phyloP scores from a whole-genome alignment of 495 filamentous ascomycete species.

The Aspergillus wentii region DNA sequence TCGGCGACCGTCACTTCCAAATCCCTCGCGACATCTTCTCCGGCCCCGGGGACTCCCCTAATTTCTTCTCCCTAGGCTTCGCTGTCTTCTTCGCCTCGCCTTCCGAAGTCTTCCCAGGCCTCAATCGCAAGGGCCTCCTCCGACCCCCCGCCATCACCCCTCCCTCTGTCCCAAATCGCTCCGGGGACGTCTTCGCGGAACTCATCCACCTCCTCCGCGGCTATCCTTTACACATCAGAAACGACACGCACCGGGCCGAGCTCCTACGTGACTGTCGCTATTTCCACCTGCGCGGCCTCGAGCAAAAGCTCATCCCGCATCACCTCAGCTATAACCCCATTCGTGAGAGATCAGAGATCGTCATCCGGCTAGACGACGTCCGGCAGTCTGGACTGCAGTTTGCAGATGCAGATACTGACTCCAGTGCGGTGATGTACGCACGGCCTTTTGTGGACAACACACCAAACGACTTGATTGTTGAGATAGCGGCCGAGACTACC shows the following conservation, averaged over 20 bases:
- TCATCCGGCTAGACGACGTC: slow-evolving; percentile 78
- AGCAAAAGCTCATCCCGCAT: slow-evolving; percentile 82
- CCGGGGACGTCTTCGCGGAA: slow-evolving; percentile 74
- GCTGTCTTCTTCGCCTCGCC: slow-evolving; percentile 81
- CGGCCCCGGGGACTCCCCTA: slow-evolving; percentile 79
- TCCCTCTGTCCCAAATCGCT: slow-evolving; percentile 74
- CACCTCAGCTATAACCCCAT: slow-evolving; percentile 70
- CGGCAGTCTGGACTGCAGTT: slow-evolving; percentile 78
- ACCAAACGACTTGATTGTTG: slow-evolving; percentile 69
- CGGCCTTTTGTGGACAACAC: slow-evolving; percentile 78
- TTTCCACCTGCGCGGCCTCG: slow-evolving; percentile 85
- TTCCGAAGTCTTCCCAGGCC: slow-evolving; percentile 78
- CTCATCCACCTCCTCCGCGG: slow-evolving; percentile 80
- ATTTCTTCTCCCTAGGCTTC: slow-evolving; percentile 95
- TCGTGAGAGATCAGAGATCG: slow-evolving; percentile 66
- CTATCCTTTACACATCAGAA: slow-evolving; percentile 76
- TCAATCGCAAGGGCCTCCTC: slow-evolving; percentile 74
- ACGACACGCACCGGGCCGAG: slow-evolving; percentile 71
- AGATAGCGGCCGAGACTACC: slow-evolving; percentile 67
- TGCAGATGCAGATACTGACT: slow-evolving; percentile 32
- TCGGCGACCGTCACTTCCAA: slow-evolving; percentile 80
- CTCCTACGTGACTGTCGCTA: slow-evolving; percentile 87
- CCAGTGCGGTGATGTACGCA: slow-evolving; percentile 66
- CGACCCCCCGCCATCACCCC: slow-evolving; percentile 84
- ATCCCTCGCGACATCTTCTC: slow-evolving; percentile 87